Evolutionary conservation across 805 yeast genomes (phyloP), one percentile per base, ranked within the genome.

Genomic region (Ogataea glucozyma): DNA sequence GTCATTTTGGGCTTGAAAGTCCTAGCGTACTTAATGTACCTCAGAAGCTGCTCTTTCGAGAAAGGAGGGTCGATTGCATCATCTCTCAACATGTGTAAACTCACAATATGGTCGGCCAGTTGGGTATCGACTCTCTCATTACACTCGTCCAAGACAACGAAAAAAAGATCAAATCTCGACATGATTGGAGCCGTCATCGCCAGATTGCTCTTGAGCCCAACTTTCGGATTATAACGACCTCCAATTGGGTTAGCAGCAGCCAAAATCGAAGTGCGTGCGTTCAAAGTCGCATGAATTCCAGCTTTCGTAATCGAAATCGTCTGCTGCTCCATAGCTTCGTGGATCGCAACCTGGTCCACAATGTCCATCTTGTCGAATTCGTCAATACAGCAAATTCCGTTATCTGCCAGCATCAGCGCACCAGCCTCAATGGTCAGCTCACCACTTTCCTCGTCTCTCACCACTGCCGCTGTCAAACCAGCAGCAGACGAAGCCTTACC

Each of bases 251-350:
- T 93, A 1, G 99, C 99, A n/a, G 99, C 98, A 0, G 99, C 99
- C 38, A 93, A 69, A 55, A 93, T 93, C 0, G 97, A 88, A 0
- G 99, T 88, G 59, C 99, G 78, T 1, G 99, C 99, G 64, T 93
- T 93, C 57, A 93, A 71, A 1, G 99, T 93, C 2, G 99, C 98
- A 60, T 93, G 97, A 51, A 93, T 93, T 60, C 99, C 99, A 1
- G 99, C 99, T 64, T 93, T 93, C 9, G 99, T 97, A 58, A 93
- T 93, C 12, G 97, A 90, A 53, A 93, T 93, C 0, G 99, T 93
- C 66, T 93, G 99, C 69, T 93, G 99, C 75, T 93, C 99, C 99
- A 93, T 93, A 18, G 98, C 99, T 70, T 93, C 99, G 69, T 93
- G 99, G 70, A 93, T 91, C 3, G 98, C 98, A 42, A 93, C 98